A percentile compares a stretch with the other conserved stretches of the same genome.
phyloP scores from a whole-genome alignment of 441 rosid genomes.

The Melastoma candidum region DNA sequence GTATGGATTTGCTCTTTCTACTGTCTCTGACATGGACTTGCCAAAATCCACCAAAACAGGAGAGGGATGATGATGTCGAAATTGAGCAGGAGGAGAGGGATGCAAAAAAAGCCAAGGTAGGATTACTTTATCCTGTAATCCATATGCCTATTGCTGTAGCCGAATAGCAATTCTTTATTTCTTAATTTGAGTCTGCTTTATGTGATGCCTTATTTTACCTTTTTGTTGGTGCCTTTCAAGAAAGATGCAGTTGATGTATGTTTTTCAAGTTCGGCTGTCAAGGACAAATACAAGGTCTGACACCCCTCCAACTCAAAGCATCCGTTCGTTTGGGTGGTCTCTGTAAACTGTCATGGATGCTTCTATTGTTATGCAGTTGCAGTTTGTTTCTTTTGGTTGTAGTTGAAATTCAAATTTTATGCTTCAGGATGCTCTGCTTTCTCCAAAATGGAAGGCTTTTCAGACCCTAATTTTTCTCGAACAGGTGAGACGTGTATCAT shows the following conservation, averaged over 20 bases:
- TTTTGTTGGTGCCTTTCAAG: slow-evolving; percentile 21
- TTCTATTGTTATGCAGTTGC: slow-evolving; percentile 8
- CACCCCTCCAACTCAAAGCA: background rate
- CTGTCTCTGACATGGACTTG: background rate
- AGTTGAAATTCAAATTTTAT: slow-evolving; percentile 1
- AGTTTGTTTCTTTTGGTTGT: slow-evolving; percentile 2
- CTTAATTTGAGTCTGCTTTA: background rate
- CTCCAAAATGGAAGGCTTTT: slow-evolving; percentile 87
- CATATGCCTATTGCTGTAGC: background rate
- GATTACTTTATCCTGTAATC: background rate
- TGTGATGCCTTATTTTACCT: background rate
- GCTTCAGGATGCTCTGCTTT: slow-evolving; percentile 54
- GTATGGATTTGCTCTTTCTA: slow-evolving; percentile 8
- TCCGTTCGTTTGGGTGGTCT: background rate
- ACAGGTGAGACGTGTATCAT: slow-evolving; percentile 39
- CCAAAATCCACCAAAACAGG: slow-evolving; percentile 14
- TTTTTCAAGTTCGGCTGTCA: slow-evolving; percentile 51
- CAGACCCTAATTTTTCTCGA: slow-evolving; percentile 78
- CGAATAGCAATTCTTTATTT: background rate
- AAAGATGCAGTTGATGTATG: slow-evolving; percentile 29
- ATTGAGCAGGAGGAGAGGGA: slow-evolving; percentile 24
- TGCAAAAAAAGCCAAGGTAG: slow-evolving; percentile 45
- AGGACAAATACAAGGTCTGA: slow-evolving; percentile 64
- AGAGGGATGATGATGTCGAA: slow-evolving; percentile 21
- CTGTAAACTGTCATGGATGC: background rate